Evolutionary conservation across 2,329 filamentous ascomycete genomes (phyloP).

Genomic region (Claviceps monticola): DNA sequence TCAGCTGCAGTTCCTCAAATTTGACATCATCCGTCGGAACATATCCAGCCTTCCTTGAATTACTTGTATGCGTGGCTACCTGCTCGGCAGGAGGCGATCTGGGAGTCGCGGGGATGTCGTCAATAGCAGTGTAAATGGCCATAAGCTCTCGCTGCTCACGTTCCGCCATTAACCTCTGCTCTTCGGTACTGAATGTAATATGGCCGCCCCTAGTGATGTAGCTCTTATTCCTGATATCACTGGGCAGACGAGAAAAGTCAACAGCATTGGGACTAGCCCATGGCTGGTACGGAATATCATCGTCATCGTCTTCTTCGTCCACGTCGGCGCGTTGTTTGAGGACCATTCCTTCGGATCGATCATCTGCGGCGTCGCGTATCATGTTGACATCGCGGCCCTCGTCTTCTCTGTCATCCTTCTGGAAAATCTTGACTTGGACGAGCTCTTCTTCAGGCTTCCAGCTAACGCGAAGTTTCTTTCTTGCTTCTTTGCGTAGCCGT

Average conservation of each 20-base stretch:
- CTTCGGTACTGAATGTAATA: conserved; percentile 35
- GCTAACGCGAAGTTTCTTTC: conserved; percentile 53
- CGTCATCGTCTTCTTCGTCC: conserved; percentile 44
- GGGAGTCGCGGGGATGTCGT: conserved; percentile 42
- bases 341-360: conserved; percentile 59
- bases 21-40: conserved; percentile 27
- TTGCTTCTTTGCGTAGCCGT: conserved; percentile 57
- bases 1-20: conserved; percentile 34
- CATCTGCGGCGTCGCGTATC: conserved; percentile 58
- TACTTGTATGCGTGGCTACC: conserved; percentile 9
- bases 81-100: conserved; percentile 34
- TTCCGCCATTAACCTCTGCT: conserved; percentile 40
- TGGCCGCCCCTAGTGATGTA: conserved; percentile 42
- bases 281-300: conserved; percentile 37
- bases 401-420: conserved; percentile 59
- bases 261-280: conserved; percentile 35
- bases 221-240: conserved; percentile 31
- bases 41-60: conserved; percentile 19
- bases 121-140: conserved; percentile 40
- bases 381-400: conserved; percentile 53
- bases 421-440: conserved; percentile 54
- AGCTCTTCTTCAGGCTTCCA: conserved; percentile 58
- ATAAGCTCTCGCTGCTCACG: conserved; percentile 47
- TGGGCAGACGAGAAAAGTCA: conserved; percentile 33
- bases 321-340: conserved; percentile 38